Conservation (phyloP, 2,329 filamentous ascomycete species). For the Stagonosporopsis rhizophila region DNA sequence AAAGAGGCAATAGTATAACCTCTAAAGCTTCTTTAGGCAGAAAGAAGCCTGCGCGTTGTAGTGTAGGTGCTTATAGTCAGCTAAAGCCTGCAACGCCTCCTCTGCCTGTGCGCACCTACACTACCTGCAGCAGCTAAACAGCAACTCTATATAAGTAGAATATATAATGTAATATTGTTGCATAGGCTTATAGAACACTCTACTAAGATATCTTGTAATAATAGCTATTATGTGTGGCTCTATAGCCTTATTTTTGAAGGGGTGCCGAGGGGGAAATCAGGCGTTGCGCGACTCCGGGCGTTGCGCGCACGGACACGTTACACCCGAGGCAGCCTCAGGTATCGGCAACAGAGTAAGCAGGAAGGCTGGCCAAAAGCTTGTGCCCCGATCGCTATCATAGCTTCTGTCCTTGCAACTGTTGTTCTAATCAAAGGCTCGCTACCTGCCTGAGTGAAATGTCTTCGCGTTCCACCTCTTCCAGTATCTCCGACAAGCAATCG, state of each 20-base stretch:
- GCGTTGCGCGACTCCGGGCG: no score
- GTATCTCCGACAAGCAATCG: neutral
- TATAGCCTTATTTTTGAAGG: no score
- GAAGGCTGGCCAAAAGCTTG: neutral
- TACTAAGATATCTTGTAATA: no score
- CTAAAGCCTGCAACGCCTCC: neutral
- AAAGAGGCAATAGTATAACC: neutral
- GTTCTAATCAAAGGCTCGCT: neutral
- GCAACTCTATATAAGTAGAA: no score
- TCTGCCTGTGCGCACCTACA: no score
- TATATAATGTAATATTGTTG: no score
- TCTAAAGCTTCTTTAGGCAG: neutral
- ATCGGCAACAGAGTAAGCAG: neutral
- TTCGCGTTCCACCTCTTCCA: neutral
- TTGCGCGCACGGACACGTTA: no score
- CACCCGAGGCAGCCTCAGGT: neutral
- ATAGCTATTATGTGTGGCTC: no score
- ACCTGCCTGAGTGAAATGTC: slow-evolving; percentile 1
- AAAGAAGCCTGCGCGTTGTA: neutral
- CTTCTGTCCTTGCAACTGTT: neutral
- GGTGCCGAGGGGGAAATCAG: no score
- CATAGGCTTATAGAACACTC: no score
- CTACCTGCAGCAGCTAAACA: no score
- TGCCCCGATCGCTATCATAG: neutral
- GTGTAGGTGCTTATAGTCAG: neutral